These are phyloP conservation scores for Thalassiosira delicatula DNA, from an alignment of 352 stramenopile species.

Conservation along the genomic window DNA sequence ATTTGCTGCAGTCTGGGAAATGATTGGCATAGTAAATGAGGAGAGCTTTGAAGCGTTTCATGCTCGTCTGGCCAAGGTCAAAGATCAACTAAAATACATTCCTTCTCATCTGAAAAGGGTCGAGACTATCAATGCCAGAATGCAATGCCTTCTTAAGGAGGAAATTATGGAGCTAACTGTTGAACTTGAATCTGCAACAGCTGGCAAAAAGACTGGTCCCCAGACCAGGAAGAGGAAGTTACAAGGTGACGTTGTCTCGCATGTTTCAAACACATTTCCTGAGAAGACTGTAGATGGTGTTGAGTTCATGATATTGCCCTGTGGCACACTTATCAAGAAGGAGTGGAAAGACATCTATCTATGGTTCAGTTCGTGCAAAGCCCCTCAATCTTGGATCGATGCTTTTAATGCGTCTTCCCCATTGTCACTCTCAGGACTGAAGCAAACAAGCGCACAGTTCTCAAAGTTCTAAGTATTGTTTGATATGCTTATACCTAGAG, in stretches of 20 bases:
- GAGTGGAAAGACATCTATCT: not conserved
- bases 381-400: not conserved
- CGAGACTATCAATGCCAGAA: not conserved
- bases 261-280: not conserved
- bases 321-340: not conserved
- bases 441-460: too few species aligned
- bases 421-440: too few species aligned
- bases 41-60: slow-evolving; percentile 9
- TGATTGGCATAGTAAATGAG: not conserved
- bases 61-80: not conserved
- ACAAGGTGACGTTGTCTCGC: too few species aligned
- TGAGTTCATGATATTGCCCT: not conserved
- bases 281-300: too few species aligned
- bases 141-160: not conserved
- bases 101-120: not conserved
- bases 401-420: too few species aligned
- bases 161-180: not conserved
- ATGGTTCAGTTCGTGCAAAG: not conserved
- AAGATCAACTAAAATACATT: not conserved
- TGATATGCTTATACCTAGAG: too few species aligned
- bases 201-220: too few species aligned
- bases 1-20: not conserved
- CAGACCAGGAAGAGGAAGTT: not conserved
- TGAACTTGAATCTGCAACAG: not conserved
- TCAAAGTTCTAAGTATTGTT: too few species aligned